A percentile compares a stretch with the other conserved stretches of the same genome.
Evolutionary conservation across 2,329 filamentous ascomycete species (phyloP).

Genomic region (Apiospora kogelbergensis): DNA sequence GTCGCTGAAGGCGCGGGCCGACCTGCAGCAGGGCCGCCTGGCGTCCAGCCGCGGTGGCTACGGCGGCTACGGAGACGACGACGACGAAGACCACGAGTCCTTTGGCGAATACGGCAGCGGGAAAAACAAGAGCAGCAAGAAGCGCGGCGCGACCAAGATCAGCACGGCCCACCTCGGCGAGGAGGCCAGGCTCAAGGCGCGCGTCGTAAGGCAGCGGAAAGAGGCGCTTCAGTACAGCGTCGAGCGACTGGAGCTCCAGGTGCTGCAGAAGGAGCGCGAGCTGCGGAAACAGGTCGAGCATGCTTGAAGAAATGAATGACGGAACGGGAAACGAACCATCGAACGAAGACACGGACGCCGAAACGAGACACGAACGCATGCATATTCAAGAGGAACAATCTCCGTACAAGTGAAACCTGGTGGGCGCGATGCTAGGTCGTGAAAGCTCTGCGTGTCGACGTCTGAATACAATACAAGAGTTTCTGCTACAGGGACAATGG

Average conservation of each 20-base stretch:
- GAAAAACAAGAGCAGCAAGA: slow-evolving; percentile 5
- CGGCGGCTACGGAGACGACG: not conserved
- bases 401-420: not conserved
- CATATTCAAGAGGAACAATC: not conserved
- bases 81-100: slow-evolving; percentile 26
- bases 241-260: slow-evolving; percentile 81
- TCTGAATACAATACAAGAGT: too few relatives aligned
- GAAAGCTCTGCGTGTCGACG: not conserved
- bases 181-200: slow-evolving; percentile 50
- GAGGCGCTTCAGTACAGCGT: slow-evolving; percentile 85
- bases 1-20: slow-evolving; percentile 76
- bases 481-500: too few relatives aligned
- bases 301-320: slow-evolving; percentile 20
- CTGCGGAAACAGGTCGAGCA: slow-evolving; percentile 50
- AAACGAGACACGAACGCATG: not conserved
- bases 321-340: not conserved
- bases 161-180: slow-evolving; percentile 46
- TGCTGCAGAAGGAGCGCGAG: slow-evolving; percentile 70
- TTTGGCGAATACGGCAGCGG: slow-evolving; percentile 19
- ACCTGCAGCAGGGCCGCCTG: slow-evolving; percentile 75
- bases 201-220: slow-evolving; percentile 74
- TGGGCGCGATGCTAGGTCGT: not conserved
- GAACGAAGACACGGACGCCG: not conserved
- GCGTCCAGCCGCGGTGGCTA: too few relatives aligned
- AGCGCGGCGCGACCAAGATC: not conserved